Evolutionary conservation across 1,139 yeast species (phyloP).

Genomic region (Kluyveromyces marxianus): DNA sequence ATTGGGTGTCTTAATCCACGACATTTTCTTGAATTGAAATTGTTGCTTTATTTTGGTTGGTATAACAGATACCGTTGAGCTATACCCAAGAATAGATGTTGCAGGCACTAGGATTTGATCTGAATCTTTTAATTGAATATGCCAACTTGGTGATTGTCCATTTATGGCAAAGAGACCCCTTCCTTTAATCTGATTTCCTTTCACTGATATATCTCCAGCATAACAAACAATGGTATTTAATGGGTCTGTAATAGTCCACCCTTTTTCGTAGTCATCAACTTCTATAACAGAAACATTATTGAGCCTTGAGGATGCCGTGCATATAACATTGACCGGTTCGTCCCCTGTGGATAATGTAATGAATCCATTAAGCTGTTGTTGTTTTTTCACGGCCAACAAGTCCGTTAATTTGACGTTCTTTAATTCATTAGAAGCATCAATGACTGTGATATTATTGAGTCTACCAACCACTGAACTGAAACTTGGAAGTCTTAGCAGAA

Average conservation of each 20-base stretch:
- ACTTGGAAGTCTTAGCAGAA: conserved; percentile 43
- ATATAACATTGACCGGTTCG: conserved; percentile 17
- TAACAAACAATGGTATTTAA: conserved; percentile 14
- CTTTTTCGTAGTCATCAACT: conserved; percentile 15
- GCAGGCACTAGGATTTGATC: conserved; percentile 14
- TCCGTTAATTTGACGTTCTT: conserved; percentile 4
- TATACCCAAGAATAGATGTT: conserved; percentile 15
- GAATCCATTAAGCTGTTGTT: conserved; percentile 10
- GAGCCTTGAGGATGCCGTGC: conserved; percentile 13
- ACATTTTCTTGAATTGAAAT: neutral
- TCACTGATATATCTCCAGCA: conserved; percentile 16
- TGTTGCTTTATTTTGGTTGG: neutral
- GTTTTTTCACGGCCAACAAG: conserved; percentile 12
- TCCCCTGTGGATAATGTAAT: conserved; percentile 22
- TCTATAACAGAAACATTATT: conserved; percentile 14
- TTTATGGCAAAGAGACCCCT: conserved; percentile 18
- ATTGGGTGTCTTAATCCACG: conserved; percentile 6
- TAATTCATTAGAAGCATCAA: conserved; percentile 34
- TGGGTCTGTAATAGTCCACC: conserved; percentile 15
- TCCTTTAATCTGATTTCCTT: conserved; percentile 12
- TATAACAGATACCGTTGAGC: conserved; percentile 5
- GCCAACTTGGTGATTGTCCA: conserved; percentile 17
- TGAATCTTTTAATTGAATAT: conserved; percentile 9
- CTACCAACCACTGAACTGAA: conserved; percentile 40
- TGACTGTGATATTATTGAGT: conserved; percentile 39